Evolutionary conservation across 164 flowering plant species (phyloP), one percentile per base, ranked within the genome.

Genomic region (Magnolia changhungtana): DNA sequence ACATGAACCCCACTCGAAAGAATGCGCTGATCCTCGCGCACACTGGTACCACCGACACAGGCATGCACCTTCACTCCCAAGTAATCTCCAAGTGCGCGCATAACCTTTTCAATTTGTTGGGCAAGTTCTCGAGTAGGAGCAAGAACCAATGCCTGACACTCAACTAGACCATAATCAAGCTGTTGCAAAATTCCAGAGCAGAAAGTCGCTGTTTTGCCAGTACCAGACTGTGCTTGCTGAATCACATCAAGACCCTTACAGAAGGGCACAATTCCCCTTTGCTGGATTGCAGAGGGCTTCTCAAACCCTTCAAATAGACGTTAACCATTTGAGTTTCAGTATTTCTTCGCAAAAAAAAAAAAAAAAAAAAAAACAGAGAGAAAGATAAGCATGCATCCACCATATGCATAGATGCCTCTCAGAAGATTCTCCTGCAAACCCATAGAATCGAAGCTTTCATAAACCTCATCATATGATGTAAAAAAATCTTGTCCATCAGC

Each of bases 41-140:
- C 97, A 80, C 92, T 92, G 64, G 97, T 92, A n/a, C 97, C 97
- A 81, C 97, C 97, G 16, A 93, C 96, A 87, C 96, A 93, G 65
- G 97, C 93, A 84, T 91, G 97, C 76, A 93, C 97, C 84, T 89
- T 91, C 23, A 91, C 97, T 80, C 92, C 91, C 67, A 93, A 90
- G 78, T 89, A 93, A 76, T 93, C 96, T 64, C 97, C 97, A 72
- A 91, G 94, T 0, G 96, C 97, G 11, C 94, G 85, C 97, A 93
- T 93, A 55, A 93, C 97, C 86, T 93, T 93, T 79, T 91, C 96
- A 67, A 93, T 93, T 76, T 91, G 96, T 75, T 93, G 96, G 4
- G 96, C 97, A 49, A 93, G 89, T 72, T 93, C 97, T 59, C 97
- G 80, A 52, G 96, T 91, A 31, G 96, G 96, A 13, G 97, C 97